These are phyloP conservation scores for Tuber melanosporum DNA, from an alignment of 495 filamentous ascomycete species.

Conservation along the genomic window DNA sequence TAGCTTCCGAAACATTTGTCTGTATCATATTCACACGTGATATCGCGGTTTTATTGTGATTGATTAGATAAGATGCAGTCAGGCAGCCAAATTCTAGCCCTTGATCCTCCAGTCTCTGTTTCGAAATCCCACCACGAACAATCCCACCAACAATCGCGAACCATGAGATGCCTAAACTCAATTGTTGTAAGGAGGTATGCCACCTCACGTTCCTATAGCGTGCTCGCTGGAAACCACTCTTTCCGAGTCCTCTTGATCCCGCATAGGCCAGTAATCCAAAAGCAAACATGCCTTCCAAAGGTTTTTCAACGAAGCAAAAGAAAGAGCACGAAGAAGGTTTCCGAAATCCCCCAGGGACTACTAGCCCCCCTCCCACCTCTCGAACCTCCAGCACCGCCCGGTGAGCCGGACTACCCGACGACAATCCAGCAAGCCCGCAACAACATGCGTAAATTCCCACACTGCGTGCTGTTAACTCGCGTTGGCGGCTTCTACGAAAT, in stretches of 20 bases:
- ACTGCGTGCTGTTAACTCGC: slow-evolving; percentile 77
- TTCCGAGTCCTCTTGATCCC: background rate
- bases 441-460: slow-evolving; percentile 77
- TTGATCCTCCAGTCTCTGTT: background rate
- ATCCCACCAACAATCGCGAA: background rate
- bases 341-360: slow-evolving; percentile 19
- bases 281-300: background rate
- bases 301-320: slow-evolving; percentile 17
- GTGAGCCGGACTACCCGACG: slow-evolving; percentile 57
- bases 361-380: slow-evolving; percentile 20
- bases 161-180: slow-evolving; percentile 2
- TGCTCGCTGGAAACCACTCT: background rate
- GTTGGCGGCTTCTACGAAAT: slow-evolving; percentile 96
- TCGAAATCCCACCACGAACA: background rate
- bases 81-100: background rate
- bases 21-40: background rate
- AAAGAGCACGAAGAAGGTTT: slow-evolving; percentile 31
- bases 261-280: background rate
- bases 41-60: background rate
- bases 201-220: background rate
- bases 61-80: background rate
- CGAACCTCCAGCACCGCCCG: background rate
- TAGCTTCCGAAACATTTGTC: background rate
- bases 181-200: background rate
- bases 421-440: slow-evolving; percentile 83